Base-by-base conservation (phyloP, 331 rosid genomes). In the Acacia concinna region DNA sequence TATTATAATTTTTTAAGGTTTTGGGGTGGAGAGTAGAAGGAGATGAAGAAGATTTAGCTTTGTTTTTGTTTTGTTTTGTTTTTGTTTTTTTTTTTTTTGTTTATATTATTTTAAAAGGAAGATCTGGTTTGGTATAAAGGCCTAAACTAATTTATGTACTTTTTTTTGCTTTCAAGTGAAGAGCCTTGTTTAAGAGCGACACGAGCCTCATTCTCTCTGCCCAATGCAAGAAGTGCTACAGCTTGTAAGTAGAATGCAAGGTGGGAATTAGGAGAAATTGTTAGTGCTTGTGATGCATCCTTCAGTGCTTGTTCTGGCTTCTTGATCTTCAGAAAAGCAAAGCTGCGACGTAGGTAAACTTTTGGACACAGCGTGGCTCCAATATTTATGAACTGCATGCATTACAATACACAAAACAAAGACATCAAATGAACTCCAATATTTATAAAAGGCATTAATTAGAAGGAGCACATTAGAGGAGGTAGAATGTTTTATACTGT, bases 311-410 rank as follows among this genome's bases (percentile, higher is more conserved):
- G 94, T 47, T 89, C 84, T 12, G 93, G 89, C 98, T 84, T 90
- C 35, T 86, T 90, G 79, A 34, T 86, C 70, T 89, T 75, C 74
- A 96, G 92, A 81, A 89, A 87, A 47, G 86, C 85, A 80, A 96
- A 84, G 81, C 99, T 87, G 31, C 99, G 97, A 14, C 99, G 97
- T 27, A 97, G 97, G 81, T 74, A 93, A 77, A 96, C 82, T 1
- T 95, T 96, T 0, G 99, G 98, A 41, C 97, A 93, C 63, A 86
- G 81, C 98, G 90, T 91, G 52, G 94, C 91, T 75, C 98, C 98
- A 60, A 83, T 97, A 0, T 84, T 90, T 35, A 93, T 90, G 87
- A 96, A 89, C 98, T 96, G 93, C 84, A 80, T 73, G 94, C 84
- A 54, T n/a, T 44, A 79, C 72, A n/a, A n/a, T 38, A 38, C 49